phyloP scores from a whole-genome alignment of 495 filamentous ascomycete species.

The Hyaloscypha variabilis region DNA sequence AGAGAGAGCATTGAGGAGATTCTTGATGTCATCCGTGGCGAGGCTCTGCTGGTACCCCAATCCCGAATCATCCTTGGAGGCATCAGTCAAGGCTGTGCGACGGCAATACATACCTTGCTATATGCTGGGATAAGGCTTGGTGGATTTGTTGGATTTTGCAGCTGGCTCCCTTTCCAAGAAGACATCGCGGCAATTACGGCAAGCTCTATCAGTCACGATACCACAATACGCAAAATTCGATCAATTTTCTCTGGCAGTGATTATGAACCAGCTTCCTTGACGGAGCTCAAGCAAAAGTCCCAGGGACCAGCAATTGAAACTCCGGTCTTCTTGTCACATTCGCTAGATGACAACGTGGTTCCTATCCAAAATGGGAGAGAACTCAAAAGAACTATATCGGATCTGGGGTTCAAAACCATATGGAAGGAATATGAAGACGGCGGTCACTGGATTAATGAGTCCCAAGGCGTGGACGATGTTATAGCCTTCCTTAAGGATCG shows the following conservation, averaged over 20 bases:
- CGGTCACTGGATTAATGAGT: constrained; percentile 61
- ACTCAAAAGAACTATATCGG: constrained; percentile 40
- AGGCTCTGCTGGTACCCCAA: constrained; percentile 35
- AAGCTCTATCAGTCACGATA: constrained; percentile 9
- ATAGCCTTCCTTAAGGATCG: constrained; percentile 48
- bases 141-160: constrained; percentile 59
- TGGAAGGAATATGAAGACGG: constrained; percentile 55
- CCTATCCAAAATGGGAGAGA: constrained; percentile 43
- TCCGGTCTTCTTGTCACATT: constrained; percentile 58
- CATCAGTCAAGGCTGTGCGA: constrained; percentile 59
- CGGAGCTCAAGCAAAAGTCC: not conserved
- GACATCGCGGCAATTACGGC: constrained; percentile 23
- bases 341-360: constrained; percentile 52
- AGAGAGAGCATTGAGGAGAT: constrained; percentile 41
- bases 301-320: constrained; percentile 24
- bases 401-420: constrained; percentile 46
- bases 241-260: not conserved
- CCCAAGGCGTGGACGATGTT: constrained; percentile 53
- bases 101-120: constrained; percentile 44
- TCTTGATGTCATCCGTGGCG: constrained; percentile 38
- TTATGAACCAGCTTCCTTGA: not conserved
- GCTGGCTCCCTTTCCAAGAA: constrained; percentile 54
- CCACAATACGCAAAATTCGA: not conserved
- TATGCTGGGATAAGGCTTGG: constrained; percentile 35
- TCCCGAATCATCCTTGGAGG: constrained; percentile 48